These are phyloP conservation scores for Phoenix dactylifera DNA, from an alignment of 176 grass and related monocot species.

Conservation along the genomic window DNA sequence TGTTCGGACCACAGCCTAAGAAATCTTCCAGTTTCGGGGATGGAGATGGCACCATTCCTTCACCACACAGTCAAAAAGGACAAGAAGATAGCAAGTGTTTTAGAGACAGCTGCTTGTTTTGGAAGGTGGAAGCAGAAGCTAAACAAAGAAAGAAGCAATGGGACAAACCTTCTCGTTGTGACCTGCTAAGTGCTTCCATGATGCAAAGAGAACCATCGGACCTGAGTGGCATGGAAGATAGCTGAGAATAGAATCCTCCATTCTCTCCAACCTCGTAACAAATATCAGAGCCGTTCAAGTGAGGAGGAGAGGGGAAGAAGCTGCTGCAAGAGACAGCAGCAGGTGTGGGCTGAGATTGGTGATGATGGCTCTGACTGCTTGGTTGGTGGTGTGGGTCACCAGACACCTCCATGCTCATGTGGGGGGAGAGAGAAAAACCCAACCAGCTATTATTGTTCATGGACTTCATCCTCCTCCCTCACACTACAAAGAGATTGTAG, in stretches of 20 bases:
- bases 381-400: slow-evolving; percentile 27
- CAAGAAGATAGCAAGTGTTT: background rate
- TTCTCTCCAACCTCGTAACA: slow-evolving; percentile 24
- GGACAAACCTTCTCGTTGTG: slow-evolving; percentile 47
- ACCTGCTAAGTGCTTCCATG: slow-evolving; percentile 51
- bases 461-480: slow-evolving; percentile 53
- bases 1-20: slow-evolving; percentile 56
- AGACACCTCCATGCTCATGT: slow-evolving; percentile 39
- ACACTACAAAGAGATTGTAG: background rate
- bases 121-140: slow-evolving; percentile 1
- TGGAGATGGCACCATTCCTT: slow-evolving; percentile 55
- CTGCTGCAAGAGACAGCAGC: slow-evolving; percentile 27
- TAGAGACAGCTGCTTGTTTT: background rate
- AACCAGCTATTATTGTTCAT: slow-evolving; percentile 70
- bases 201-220: slow-evolving; percentile 86
- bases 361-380: slow-evolving; percentile 36
- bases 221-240: slow-evolving; percentile 73
- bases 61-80: background rate
- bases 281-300: slow-evolving; percentile 2
- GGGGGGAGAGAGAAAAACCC: slow-evolving; percentile 78
- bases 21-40: slow-evolving; percentile 95
- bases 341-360: slow-evolving; percentile 33
- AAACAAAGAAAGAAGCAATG: slow-evolving; percentile 11
- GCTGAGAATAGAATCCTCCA: slow-evolving; percentile 49
- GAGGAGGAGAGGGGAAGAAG: slow-evolving; percentile 8